Evolutionary conservation across 1,139 yeast species (phyloP).

Genomic region (Trichomonascaceae sp.): DNA sequence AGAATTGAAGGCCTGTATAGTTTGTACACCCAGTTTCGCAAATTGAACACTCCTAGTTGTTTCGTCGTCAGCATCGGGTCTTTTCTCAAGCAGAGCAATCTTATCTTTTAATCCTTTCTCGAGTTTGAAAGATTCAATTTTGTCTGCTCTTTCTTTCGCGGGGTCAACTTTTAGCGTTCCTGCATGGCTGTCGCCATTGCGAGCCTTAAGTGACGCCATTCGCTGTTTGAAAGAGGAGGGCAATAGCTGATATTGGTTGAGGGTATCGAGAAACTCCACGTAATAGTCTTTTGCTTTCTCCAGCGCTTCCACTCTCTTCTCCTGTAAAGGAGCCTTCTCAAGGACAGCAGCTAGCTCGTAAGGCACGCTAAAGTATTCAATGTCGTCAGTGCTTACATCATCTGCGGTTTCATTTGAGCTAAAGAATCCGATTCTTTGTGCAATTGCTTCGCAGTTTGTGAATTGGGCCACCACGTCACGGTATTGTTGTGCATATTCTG

Average conservation of each 20-base stretch:
- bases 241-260: conserved; percentile 15
- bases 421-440: conserved; percentile 33
- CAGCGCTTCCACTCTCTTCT: conserved; percentile 10
- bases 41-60: conserved; percentile 38
- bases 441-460: conserved; percentile 13
- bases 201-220: neutral
- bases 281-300: conserved; percentile 12
- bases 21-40: conserved; percentile 40
- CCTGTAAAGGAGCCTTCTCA: conserved; percentile 12
- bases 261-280: conserved; percentile 14
- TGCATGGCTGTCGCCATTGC: too few relatives aligned
- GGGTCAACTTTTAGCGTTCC: conserved; percentile 32
- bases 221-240: conserved; percentile 6
- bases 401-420: conserved; percentile 45
- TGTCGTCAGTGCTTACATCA: conserved; percentile 41
- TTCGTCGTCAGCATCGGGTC: conserved; percentile 40
- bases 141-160: conserved; percentile 47
- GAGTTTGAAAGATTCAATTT: conserved; percentile 52
- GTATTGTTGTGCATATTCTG: too few relatives aligned
- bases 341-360: conserved; percentile 34
- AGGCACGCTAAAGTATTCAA: conserved; percentile 39
- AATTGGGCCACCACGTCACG: too few relatives aligned
- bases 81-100: conserved; percentile 8
- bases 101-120: conserved; percentile 39
- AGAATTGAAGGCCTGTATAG: conserved; percentile 35